phyloP scores from a whole-genome alignment of 2,329 filamentous ascomycete genomes.

The Aspergillus sp. region DNA sequence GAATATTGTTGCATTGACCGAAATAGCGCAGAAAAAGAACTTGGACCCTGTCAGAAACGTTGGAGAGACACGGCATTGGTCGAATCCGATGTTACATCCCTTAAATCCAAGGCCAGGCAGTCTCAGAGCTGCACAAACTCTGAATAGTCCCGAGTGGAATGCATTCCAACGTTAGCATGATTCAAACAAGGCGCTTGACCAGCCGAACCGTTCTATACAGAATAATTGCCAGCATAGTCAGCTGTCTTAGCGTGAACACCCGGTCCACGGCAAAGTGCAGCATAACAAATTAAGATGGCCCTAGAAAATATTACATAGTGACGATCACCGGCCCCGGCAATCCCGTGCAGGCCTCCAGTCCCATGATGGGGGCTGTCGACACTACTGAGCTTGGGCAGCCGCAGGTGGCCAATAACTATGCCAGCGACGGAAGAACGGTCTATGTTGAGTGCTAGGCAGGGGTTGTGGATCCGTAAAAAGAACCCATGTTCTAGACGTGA shows the following conservation, averaged over 20 bases:
- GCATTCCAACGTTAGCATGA: constrained; percentile 19
- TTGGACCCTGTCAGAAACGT: constrained; percentile 20
- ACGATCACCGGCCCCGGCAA: constrained; percentile 32
- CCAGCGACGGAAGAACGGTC: constrained; percentile 12
- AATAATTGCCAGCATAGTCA: constrained; percentile 27
- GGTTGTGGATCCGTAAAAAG: constrained; percentile 13
- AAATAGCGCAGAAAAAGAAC: constrained; percentile 12
- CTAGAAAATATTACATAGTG: constrained; percentile 33
- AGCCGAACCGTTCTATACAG: constrained; percentile 21
- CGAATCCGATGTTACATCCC: constrained; percentile 30
- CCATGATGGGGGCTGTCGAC: constrained; percentile 29
- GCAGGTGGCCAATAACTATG: constrained; percentile 25
- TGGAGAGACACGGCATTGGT: constrained; percentile 29
- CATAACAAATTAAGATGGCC: constrained; percentile 35
- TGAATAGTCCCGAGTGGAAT: constrained; percentile 21
- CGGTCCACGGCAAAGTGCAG: constrained; percentile 34
- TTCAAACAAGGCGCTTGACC: constrained; percentile 10
- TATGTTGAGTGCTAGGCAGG: constrained; percentile 15
- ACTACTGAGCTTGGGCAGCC: constrained; percentile 29
- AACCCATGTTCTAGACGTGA: constrained; percentile 20
- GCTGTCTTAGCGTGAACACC: constrained; percentile 32
- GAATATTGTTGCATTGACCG: constrained; percentile 25
- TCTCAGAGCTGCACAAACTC: constrained; percentile 24
- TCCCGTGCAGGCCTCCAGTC: constrained; percentile 36
- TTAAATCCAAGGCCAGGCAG: constrained; percentile 21